phyloP scores from a whole-genome alignment of 805 yeast genomes.

The Zygotorulaspora florentina region DNA sequence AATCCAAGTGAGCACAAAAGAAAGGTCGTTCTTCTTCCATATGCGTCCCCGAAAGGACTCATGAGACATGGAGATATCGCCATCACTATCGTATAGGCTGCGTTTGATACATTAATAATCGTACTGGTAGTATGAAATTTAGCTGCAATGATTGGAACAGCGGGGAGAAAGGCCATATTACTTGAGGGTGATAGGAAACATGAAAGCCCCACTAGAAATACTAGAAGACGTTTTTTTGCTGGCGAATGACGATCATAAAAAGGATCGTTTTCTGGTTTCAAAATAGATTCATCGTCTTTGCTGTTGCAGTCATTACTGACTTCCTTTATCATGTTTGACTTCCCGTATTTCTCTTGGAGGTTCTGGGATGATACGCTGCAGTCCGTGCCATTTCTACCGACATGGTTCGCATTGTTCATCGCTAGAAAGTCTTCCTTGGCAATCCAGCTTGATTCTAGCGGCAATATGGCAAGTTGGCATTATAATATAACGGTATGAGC shows the following conservation, averaged over 20 bases:
- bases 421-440: neutral
- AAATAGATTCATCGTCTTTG: slow-evolving; percentile 1
- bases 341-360: slow-evolving; percentile 1
- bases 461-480: neutral
- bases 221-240: slow-evolving; percentile 1
- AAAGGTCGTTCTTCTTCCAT: slow-evolving; percentile 49
- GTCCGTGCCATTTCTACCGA: neutral
- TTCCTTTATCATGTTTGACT: slow-evolving; percentile 1
- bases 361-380: neutral
- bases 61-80: slow-evolving; percentile 43
- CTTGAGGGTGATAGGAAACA: slow-evolving; percentile 45
- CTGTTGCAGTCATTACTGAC: slow-evolving; percentile 1
- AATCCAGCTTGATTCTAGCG: neutral
- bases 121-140: slow-evolving; percentile 45
- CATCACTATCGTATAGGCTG: slow-evolving; percentile 49
- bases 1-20: slow-evolving; percentile 39
- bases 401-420: slow-evolving; percentile 1
- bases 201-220: slow-evolving; percentile 1
- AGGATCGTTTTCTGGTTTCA: neutral
- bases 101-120: slow-evolving; percentile 47
- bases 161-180: slow-evolving; percentile 47
- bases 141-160: slow-evolving; percentile 46
- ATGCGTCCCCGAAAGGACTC: slow-evolving; percentile 49
- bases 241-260: slow-evolving; percentile 3
- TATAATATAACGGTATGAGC: neutral